Conservation (phyloP, 768 basidiomycete species). For the Termitomyces sp. region DNA sequence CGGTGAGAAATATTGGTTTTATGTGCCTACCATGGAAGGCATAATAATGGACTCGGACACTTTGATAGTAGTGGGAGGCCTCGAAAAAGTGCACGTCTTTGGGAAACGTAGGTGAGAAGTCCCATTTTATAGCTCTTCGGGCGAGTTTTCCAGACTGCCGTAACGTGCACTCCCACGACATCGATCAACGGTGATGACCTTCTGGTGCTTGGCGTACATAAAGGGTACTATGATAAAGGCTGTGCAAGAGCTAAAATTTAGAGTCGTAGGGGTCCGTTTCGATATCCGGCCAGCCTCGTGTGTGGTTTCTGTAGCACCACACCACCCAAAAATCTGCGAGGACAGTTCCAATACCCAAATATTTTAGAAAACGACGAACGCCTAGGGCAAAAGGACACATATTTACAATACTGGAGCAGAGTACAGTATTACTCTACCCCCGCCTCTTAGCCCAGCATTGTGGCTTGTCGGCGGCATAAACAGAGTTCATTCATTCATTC, state of each 20-base stretch:
- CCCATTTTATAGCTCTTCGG: constrained; percentile 7
- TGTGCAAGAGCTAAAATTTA: too few species aligned
- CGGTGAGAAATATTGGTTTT: background rate
- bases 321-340: too few species aligned
- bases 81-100: background rate
- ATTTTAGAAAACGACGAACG: too few species aligned
- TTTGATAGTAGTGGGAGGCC: background rate
- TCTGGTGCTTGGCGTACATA: background rate
- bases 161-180: background rate
- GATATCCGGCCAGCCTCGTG: background rate
- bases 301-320: background rate
- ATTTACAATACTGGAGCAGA: too few species aligned
- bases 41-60: background rate
- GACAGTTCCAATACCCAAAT: too few species aligned
- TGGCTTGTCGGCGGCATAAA: too few species aligned
- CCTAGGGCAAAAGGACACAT: too few species aligned
- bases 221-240: background rate
- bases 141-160: background rate
- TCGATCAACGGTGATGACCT: background rate
- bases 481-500: too few species aligned
- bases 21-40: background rate
- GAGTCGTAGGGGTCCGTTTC: background rate
- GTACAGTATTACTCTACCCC: too few species aligned
- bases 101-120: background rate
- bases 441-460: too few species aligned